Conservation (phyloP, 371 early-diverging fungal species). For the Syncephalastrum contaminatum region DNA sequence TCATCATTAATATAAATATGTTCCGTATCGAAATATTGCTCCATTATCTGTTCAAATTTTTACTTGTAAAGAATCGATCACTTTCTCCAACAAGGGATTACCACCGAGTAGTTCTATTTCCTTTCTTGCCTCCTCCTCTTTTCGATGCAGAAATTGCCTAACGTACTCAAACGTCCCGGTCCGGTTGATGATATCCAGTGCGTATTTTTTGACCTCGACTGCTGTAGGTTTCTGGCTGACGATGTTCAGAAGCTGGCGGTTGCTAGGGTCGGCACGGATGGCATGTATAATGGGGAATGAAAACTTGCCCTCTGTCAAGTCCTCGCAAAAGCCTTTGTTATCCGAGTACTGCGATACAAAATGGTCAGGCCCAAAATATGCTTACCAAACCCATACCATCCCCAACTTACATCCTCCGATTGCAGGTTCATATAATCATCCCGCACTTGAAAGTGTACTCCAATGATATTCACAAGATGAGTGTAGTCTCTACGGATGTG, state of each 20-base stretch:
- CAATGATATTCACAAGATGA: conserved; percentile 80
- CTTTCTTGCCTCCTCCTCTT: conserved; percentile 60
- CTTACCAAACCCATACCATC: neutral
- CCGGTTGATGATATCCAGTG: conserved; percentile 75
- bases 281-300: conserved; percentile 92
- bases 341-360: conserved; percentile 67
- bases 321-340: conserved; percentile 96
- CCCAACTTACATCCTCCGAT: conserved; percentile 62
- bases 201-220: conserved; percentile 84
- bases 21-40: too few species aligned
- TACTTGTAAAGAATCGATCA: conserved; percentile 39
- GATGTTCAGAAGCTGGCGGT: conserved; percentile 76
- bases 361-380: neutral
- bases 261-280: conserved; percentile 59
- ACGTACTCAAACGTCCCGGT: conserved; percentile 83
- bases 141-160: conserved; percentile 44
- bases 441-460: conserved; percentile 92
- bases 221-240: conserved; percentile 81
- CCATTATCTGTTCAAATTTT: conserved; percentile 1
- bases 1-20: too few species aligned
- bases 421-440: conserved; percentile 94
- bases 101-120: conserved; percentile 78
- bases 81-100: conserved; percentile 62
- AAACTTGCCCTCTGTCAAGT: conserved; percentile 96
- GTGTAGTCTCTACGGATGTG: conserved; percentile 63